Evolutionary conservation across 2,329 filamentous ascomycete species (phyloP), one percentile per base, ranked within the genome.

Genomic region (Pleochaeta shiraiana): DNA sequence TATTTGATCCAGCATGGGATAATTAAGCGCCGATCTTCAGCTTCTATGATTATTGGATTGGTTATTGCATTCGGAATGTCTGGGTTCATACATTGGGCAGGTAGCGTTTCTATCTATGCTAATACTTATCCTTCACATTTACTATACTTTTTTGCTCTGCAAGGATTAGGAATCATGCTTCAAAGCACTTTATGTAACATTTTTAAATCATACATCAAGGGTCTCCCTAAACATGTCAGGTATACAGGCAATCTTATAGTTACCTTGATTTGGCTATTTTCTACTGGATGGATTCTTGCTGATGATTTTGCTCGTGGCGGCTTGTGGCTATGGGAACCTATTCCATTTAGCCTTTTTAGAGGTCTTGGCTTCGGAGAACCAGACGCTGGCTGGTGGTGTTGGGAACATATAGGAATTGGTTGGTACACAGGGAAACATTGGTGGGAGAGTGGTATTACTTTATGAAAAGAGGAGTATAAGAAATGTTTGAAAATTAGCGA

Each of bases 251-350:
- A 93, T 68, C 73, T 87, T 0, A 26, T 78, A 0, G 86, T 85
- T 68, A 79, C 83, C 0, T 67, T 83, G 4, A 69, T 72, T 0
- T 96, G 89, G 88, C 75, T 95, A 66, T 81, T 83, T 64, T 72
- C 77, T 19, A 92, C 88, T 0, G 80, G 81, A 0, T 77, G 77
- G 47, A 73, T 84, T 39, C 78, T 95, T n/a, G 77, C 83, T 12
- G 83, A 95, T 71, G 91, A 96, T 70, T 84, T 95, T 72, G 80
- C 85, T 0, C 78, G 79, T 12, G 81, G 83, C 0, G 90, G 88
- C 0, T 70, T 95, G 0, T 95, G 88, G 87, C 74, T 95, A 16
- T 83, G 83, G 67, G 90, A 96, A 73, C 89, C 90, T 0, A 75
- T 95, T n/a, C 89, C 90, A 0, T 68, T 92, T 9, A 95, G 88